These are phyloP conservation scores for Vanderwaltozyma polyspora DNA, from an alignment of 805 yeast genomes.

Conservation along the genomic window DNA sequence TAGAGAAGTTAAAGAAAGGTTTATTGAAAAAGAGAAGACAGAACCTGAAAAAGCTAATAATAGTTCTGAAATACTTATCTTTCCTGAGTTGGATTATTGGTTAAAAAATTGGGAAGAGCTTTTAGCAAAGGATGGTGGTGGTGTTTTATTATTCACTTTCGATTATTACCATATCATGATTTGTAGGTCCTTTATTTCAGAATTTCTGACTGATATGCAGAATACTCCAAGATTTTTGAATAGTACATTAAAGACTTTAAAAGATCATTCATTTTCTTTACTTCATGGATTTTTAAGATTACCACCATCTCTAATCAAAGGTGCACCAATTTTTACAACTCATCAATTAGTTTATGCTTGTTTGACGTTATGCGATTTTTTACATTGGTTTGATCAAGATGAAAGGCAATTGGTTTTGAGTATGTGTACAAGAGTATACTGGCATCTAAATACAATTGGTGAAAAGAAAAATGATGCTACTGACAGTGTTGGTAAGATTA, in stretches of 20 bases:
- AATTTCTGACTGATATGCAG: constrained; percentile 19
- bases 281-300: constrained; percentile 34
- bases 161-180: constrained; percentile 39
- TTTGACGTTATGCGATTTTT: constrained; percentile 38
- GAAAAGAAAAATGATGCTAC: constrained; percentile 48
- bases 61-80: constrained; percentile 8
- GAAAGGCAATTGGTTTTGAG: constrained; percentile 34
- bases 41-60: neutral
- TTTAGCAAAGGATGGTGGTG: constrained; percentile 38
- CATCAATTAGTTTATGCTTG: constrained; percentile 47
- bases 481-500: constrained; percentile 46
- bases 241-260: constrained; percentile 31
- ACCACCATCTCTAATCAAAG: constrained; percentile 38
- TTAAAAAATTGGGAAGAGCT: constrained; percentile 33
- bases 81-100: constrained; percentile 37
- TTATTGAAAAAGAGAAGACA: neutral
- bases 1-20: constrained; percentile 4
- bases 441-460: constrained; percentile 49
- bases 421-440: constrained; percentile 41
- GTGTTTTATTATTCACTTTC: constrained; percentile 36
- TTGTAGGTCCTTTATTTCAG: constrained; percentile 26
- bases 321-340: constrained; percentile 43
- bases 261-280: constrained; percentile 35
- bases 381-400: constrained; percentile 30
- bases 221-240: constrained; percentile 17